Base-by-base conservation (phyloP, 176 grass and related monocot species). In the Puccinellia tenuiflora region DNA sequence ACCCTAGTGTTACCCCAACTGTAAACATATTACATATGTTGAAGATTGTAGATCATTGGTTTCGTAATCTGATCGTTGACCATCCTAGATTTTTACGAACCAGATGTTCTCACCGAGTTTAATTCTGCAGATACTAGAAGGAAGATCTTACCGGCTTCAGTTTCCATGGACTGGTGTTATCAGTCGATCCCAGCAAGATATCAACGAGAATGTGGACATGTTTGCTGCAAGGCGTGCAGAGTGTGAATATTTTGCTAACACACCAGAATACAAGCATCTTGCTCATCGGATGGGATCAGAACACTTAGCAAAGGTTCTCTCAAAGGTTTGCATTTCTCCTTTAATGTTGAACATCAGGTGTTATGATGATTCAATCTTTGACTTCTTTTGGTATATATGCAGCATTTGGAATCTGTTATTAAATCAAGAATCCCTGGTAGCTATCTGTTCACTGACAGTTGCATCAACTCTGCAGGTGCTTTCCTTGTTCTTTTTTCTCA, bases 171-270 rank as follows among this genome's bases (percentile, higher is more conserved):
- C 96, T 87, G 96, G 96, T 89, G 96, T 99, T 63, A 91, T 99
- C 87, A 99, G 96, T 84, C 93, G 96, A 37, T 96, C 96, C 51
- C 96, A 99, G 84, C 87, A 90, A 71, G 91, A 99, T 80, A 99
- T 99, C 54, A 96, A 99, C 76, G 95, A 96, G 88, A 99, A 85
- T 77, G 96, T 99, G 73, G 91, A 96, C 76, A 99, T 99, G 93
- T 93, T 96, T 87, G 96, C 93, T 85, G 91, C 96, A 73, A 96
- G 96, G 68, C 85, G 83, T 51, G 94, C 86, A 85, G 96, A 99
- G 83, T 79, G 84, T 3, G 93, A 99, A 13, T 99, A 99, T 81
- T 99, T 99, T 87, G 16, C 88, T 74, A 96, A 42, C 85, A 87
- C 89, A 75, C 83, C 93, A 50, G 96, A 99, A 30, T 99, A 99